These are phyloP conservation scores for Pseudogymnoascus sp. DNA, from an alignment of 2,329 filamentous ascomycete genomes.

Conservation along the genomic window DNA sequence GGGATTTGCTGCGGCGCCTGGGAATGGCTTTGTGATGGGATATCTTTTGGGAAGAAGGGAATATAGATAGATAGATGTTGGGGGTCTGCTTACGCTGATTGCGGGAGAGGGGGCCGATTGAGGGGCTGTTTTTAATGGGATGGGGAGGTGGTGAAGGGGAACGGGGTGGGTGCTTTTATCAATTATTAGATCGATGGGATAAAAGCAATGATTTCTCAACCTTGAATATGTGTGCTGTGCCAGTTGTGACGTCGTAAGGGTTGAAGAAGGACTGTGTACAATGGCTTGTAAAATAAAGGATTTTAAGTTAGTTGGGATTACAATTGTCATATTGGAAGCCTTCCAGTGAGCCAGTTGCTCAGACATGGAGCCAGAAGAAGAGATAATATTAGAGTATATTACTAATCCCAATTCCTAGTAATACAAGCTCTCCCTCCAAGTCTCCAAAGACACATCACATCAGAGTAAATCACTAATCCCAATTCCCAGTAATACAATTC, in stretches of 20 bases:
- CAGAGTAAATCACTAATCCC: neutral
- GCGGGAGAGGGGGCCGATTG: neutral
- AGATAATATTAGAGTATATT: too few relatives aligned
- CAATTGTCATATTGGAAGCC: too few relatives aligned
- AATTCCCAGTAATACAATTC: neutral
- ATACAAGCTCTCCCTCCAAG: too few relatives aligned
- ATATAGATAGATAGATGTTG: neutral
- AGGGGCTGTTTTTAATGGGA: neutral
- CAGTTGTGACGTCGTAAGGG: too few relatives aligned
- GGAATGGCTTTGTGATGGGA: conserved; percentile 2
- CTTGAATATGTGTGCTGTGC: neutral
- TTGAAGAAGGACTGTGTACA: too few relatives aligned
- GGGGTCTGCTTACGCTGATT: conserved; percentile 3
- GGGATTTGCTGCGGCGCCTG: conserved; percentile 2
- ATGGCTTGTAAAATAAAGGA: too few relatives aligned
- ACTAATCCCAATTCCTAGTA: too few relatives aligned
- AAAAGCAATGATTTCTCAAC: conserved; percentile 3
- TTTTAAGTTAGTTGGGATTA: neutral
- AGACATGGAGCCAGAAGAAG: neutral
- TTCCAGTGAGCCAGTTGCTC: neutral
- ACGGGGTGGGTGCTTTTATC: neutral
- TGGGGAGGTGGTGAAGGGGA: too few relatives aligned
- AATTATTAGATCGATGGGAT: neutral
- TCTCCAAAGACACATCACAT: neutral
- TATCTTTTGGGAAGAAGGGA: neutral